Evolutionary conservation across 768 basidiomycete species (phyloP), one percentile per base, ranked within the genome.

Genomic region (Holtermanniella nyarrowii): DNA sequence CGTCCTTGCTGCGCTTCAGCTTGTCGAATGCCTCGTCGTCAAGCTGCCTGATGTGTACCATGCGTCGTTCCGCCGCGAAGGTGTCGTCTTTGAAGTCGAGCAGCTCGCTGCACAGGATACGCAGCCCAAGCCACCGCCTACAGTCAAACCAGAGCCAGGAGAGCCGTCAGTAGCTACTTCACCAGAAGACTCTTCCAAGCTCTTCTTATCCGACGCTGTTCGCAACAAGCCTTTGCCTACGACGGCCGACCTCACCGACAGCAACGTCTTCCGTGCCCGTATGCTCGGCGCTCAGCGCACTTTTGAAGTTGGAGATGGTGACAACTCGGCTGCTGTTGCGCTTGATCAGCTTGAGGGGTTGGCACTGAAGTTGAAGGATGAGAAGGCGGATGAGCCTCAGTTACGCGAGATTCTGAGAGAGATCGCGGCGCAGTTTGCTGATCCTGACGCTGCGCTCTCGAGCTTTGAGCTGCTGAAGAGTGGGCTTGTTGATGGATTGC

Each of bases 391-490:
- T 12, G 88, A 91, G 66, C 77, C 80, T 46, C 80, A 80, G 21
- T 70, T 86, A 22, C 71, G 74, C 7, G 79, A 78, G 39, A 79
- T 80, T 2, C 72, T 95, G 26, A 77, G 77, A 54, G 82, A 84
- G 57, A 75, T 99, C n/a, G 86, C 86, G 1, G 78, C 79, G 26
- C 76, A 89, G 40, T 91, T 99, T 66, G 74, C 82, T 1, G 82
- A 82, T 12, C 57, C 56, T 49, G 62, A 60, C n/a, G 61, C 68
- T 49, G 66, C 88, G 7, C 81, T 97, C 3, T 96, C 90, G 1
- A 95, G 90, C 71, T 99, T 97, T 58, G 95, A 99, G 73, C 72
- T 97, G 44, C 74, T 96, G 51, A 86, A 96, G 67, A 93, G 88
- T 63, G 95, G 93, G 2, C 79, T 95, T 3, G 85, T 96, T 1